These are phyloP conservation scores for Kodamaea kakaduensis DNA, from an alignment of 805 yeast genomes.

Conservation along the genomic window DNA sequence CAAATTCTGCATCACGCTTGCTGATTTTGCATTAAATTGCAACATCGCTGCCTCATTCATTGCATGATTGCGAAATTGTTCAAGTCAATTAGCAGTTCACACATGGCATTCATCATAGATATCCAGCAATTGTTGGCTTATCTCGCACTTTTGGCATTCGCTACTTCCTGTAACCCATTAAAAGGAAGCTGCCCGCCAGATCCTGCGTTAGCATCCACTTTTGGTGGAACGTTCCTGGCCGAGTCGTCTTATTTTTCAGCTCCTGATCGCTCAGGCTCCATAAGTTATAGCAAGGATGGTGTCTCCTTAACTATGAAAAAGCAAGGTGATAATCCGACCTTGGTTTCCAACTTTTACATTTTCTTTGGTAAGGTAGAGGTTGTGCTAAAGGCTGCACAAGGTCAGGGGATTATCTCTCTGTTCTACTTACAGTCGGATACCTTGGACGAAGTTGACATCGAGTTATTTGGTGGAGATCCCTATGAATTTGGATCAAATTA, in stretches of 20 bases:
- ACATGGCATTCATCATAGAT: no score
- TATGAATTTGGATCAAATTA: slow-evolving; percentile 15
- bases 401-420: slow-evolving; percentile 14
- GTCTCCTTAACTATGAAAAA: slow-evolving; percentile 12
- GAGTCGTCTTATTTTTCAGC: slow-evolving; percentile 10
- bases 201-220: slow-evolving; percentile 26
- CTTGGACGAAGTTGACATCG: slow-evolving; percentile 17
- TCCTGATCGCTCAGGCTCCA: slow-evolving; percentile 9
- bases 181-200: slow-evolving; percentile 25
- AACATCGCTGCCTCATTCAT: no score
- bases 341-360: slow-evolving; percentile 16
- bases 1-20: no score
- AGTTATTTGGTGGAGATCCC: slow-evolving; percentile 15
- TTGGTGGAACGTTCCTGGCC: slow-evolving; percentile 24
- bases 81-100: no score
- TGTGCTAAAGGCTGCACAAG: slow-evolving; percentile 14
- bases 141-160: slow-evolving; percentile 7
- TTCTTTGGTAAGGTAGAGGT: slow-evolving; percentile 17
- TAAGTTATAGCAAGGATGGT: slow-evolving; percentile 11
- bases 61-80: no score
- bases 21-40: no score
- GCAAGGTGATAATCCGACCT: slow-evolving; percentile 15
- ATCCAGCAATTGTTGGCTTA: no score
- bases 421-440: slow-evolving; percentile 17
- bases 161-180: slow-evolving; percentile 27